Base-by-base conservation (phyloP, 441 rosid genomes). In the Macaranga tanarius region DNA sequence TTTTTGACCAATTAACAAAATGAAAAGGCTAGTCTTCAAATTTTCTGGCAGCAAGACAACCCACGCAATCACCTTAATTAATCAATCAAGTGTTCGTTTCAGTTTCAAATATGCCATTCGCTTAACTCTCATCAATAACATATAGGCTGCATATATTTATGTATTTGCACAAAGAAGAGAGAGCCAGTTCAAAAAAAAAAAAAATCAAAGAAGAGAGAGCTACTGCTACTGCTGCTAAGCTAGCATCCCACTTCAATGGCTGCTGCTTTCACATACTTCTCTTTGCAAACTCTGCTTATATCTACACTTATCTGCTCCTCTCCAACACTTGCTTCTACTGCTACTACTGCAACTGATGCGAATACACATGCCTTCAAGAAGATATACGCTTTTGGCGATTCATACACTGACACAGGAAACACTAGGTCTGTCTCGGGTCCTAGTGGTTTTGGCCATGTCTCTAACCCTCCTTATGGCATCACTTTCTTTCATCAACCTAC, bases 331-430 rank as follows among this genome's bases (percentile, higher is more conserved):
- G 44, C 79, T 60, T 67, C 65, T 63, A 19, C 57, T 47, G 20
- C 60, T 47, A 12, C 80, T 12, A 76, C 74, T 10, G 10, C 73
- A 5, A 51, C 79, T 16, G 20, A 25, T 25, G 7, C 84, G 12
- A 67, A 17, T 19, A 62, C 78, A 51, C 87, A 65, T 19, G 89
- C 91, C 19, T 92, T 92, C 83, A 82, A 78, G 51, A 95, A 81
- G 77, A 88, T 95, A 74, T 92, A 84, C 31, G 99, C 97, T 77
- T 95, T 92, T 58, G 97, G 97, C 0, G 99, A 95, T 72, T 95
- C 99, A 0, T 91, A 86, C 85, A 90, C 97, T 10, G 99, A 95
- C 88, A 95, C 99, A 0, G 99, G 99, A 59, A 95, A 95, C 93
- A 86, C 97, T 45, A 77, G 62, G 72, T 77, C 92, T 22, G 79